These are phyloP conservation scores for Pythium coloratum DNA, from an alignment of 352 stramenopile species.

Conservation along the genomic window DNA sequence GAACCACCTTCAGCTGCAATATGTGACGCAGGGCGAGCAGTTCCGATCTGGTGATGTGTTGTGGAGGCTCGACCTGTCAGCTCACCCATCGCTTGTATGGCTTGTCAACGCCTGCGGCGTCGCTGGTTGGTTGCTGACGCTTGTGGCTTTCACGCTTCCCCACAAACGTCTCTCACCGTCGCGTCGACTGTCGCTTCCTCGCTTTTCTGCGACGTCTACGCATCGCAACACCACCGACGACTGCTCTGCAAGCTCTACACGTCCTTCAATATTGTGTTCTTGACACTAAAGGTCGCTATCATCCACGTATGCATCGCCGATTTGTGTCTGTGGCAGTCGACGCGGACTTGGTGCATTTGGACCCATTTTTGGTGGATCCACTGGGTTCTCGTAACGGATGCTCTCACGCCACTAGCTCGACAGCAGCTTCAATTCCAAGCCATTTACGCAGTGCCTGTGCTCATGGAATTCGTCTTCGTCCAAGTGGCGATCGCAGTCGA, in stretches of 20 bases:
- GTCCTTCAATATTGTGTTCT: conserved; percentile 35
- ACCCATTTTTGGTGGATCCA: conserved; percentile 2
- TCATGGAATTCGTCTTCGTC: neutral
- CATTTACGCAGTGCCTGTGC: neutral
- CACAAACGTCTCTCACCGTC: neutral
- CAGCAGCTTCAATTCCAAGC: neutral
- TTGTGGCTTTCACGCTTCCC: neutral
- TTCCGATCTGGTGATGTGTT: neutral
- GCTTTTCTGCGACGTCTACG: neutral
- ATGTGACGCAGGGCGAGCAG: neutral
- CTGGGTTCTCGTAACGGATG: neutral
- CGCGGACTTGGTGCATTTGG: neutral
- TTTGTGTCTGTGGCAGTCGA: conserved; percentile 12
- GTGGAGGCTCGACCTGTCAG: neutral
- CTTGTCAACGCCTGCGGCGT: neutral
- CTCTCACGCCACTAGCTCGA: neutral
- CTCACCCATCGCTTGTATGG: neutral
- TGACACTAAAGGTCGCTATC: conserved; percentile 23
- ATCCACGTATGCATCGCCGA: conserved; percentile 19
- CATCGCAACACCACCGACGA: conserved; percentile 3
- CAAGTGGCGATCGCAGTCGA: neutral
- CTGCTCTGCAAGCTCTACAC: conserved; percentile 12
- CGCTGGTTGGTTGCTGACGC: neutral
- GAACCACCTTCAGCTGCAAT: neutral
- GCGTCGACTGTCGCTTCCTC: neutral